Evolutionary conservation across 495 filamentous ascomycete species (phyloP).

Genomic region (Choiromyces venosus): DNA sequence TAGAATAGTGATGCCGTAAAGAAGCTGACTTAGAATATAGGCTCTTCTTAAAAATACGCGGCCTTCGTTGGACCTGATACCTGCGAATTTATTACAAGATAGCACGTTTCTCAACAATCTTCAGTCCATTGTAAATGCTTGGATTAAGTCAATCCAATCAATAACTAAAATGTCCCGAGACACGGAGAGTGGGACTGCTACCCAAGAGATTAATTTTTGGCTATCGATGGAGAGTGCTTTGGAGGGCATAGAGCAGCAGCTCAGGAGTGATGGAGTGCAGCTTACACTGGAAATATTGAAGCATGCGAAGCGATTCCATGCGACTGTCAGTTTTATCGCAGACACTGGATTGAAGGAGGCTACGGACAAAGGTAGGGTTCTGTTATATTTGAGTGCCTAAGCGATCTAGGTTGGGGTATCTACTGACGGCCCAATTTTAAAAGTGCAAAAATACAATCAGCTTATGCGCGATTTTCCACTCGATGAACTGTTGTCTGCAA

Average conservation of each 20-base stretch:
- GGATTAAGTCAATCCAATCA: conserved; percentile 97
- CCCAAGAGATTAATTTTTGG: conserved; percentile 98
- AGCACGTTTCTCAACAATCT: conserved; percentile 89
- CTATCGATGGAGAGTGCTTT: conserved; percentile 87
- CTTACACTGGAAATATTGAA: conserved; percentile 90
- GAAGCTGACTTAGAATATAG: conserved; percentile 17
- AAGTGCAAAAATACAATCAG: conserved; percentile 94
- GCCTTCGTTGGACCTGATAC: conserved; percentile 70
- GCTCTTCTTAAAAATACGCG: conserved; percentile 60
- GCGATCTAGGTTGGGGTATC: neutral
- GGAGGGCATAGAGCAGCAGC: conserved; percentile 80
- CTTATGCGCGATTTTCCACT: conserved; percentile 96
- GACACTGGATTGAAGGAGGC: conserved; percentile 95
- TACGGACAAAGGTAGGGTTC: conserved; percentile 58
- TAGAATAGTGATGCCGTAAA: neutral
- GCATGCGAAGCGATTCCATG: conserved; percentile 92
- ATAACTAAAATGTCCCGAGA: conserved; percentile 92
- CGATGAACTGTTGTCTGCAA: conserved; percentile 88
- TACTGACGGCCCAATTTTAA: conserved; percentile 23
- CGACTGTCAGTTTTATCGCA: conserved; percentile 88
- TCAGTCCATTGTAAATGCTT: conserved; percentile 86
- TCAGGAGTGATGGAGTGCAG: conserved; percentile 79
- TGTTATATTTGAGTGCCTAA: conserved; percentile 7
- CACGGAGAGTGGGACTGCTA: conserved; percentile 78
- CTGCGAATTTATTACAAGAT: conserved; percentile 64